A percentile compares a stretch with the other conserved stretches of the same genome.
These are phyloP conservation scores for Ambrosiella cleistominuta DNA, from an alignment of 2,329 filamentous ascomycete species.

Conservation along the genomic window DNA sequence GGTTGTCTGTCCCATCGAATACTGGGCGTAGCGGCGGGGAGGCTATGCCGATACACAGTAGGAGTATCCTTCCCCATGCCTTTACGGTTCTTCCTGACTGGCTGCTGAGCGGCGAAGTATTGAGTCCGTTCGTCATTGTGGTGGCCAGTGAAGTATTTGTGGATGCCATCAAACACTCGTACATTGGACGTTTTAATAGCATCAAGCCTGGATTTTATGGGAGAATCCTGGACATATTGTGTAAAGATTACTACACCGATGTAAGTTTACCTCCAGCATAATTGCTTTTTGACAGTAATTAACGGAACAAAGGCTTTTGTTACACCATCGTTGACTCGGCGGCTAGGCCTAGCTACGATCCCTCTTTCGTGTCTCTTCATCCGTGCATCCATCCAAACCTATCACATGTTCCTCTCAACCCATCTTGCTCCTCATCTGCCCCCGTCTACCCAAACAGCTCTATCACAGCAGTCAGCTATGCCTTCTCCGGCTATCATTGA, in stretches of 20 bases:
- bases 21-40: neutral
- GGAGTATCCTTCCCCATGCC: constrained; percentile 69
- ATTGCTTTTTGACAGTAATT: neutral
- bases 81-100: constrained; percentile 80
- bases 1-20: constrained; percentile 47
- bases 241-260: constrained; percentile 96
- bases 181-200: constrained; percentile 98
- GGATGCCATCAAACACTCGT: constrained; percentile 92
- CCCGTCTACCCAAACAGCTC: constrained; percentile 43
- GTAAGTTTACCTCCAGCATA: constrained; percentile 27
- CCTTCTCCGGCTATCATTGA: constrained; percentile 59
- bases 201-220: constrained; percentile 80
- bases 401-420: constrained; percentile 91
- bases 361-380: constrained; percentile 91
- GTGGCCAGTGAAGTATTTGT: constrained; percentile 93
- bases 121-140: constrained; percentile 86
- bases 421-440: constrained; percentile 60
- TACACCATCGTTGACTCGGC: constrained; percentile 73
- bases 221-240: constrained; percentile 78
- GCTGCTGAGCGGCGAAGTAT: constrained; percentile 60
- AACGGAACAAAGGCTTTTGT: constrained; percentile 51
- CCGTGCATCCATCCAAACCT: constrained; percentile 83
- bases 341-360: constrained; percentile 78
- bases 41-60: constrained; percentile 43
- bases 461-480: constrained; percentile 44